These are phyloP conservation scores for Metarhizium album DNA, from an alignment of 2,329 filamentous ascomycete species.

Conservation along the genomic window DNA sequence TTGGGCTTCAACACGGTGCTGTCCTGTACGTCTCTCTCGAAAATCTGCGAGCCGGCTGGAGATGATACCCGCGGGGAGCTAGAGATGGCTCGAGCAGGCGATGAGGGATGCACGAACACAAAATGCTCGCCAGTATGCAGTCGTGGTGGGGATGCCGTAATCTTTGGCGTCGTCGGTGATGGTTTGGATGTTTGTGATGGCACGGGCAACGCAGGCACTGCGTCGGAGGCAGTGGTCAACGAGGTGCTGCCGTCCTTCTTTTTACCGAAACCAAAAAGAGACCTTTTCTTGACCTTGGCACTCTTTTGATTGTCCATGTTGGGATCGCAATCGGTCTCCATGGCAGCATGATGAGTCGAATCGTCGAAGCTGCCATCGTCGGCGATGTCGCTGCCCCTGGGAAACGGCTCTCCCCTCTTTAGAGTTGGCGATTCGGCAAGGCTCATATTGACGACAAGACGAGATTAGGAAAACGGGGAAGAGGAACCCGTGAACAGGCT, in stretches of 20 bases:
- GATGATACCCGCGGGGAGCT: slow-evolving; percentile 67
- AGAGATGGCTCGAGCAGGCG: slow-evolving; percentile 55
- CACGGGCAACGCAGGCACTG: slow-evolving; percentile 21
- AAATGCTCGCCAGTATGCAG: slow-evolving; percentile 23
- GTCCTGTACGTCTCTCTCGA: slow-evolving; percentile 92
- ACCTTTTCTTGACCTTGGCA: slow-evolving; percentile 39
- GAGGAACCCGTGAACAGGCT: background rate
- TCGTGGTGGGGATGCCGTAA: slow-evolving; percentile 29
- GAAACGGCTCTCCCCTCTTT: slow-evolving; percentile 8
- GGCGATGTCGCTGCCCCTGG: slow-evolving; percentile 11
- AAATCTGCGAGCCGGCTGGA: slow-evolving; percentile 71
- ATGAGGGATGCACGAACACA: slow-evolving; percentile 42
- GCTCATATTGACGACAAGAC: slow-evolving; percentile 15
- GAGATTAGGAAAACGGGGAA: background rate
- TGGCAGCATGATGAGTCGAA: slow-evolving; percentile 21
- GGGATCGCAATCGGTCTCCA: slow-evolving; percentile 18
- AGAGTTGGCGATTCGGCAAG: slow-evolving; percentile 18
- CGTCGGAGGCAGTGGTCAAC: slow-evolving; percentile 24
- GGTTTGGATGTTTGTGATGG: slow-evolving; percentile 2
- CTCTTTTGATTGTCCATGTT: slow-evolving; percentile 15
- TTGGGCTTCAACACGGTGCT: slow-evolving; percentile 53
- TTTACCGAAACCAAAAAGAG: slow-evolving; percentile 51
- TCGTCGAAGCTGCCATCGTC: slow-evolving; percentile 18
- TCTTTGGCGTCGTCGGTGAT: slow-evolving; percentile 2
- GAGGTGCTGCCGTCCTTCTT: slow-evolving; percentile 38